Base-by-base conservation (phyloP, 2,329 filamentous ascomycete species). In the Neurospora sp. region DNA sequence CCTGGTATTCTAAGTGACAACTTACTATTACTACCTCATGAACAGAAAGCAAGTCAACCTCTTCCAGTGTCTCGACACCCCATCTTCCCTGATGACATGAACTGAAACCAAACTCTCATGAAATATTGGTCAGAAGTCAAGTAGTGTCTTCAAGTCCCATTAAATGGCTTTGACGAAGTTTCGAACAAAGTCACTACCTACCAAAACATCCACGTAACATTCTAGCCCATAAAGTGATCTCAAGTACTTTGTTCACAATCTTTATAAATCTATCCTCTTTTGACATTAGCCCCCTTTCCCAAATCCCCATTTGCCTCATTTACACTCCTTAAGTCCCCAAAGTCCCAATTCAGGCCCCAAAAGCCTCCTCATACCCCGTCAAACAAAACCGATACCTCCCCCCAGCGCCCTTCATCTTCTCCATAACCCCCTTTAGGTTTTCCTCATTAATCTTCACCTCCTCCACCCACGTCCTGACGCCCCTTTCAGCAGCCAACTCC, bases 301-400 rank as follows among this genome's bases (percentile, higher is more conserved):
- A 15, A 39, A 2, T 39, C 38, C 5, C 38, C 40, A 28, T 17
- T 17, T 38, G 37, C 37, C 38, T 39, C 4, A 39, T 39, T 11
- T 15, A 39, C 33, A 33, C 33, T 12, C 11, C 38, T 12, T 0
- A 33, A 33, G 33, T 33, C 33, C 38, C 40, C 41, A 43, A 43
- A 3, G 15, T 4, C 1, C 19, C 19, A 3, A 23, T 11, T 72
- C 75, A 86, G 36, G 81, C 78, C 41, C 87, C 88, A 77, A 93
- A 92, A 3, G 81, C 87, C 78, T 91, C 87, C 75, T 91, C 89
- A 75, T 88, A 93, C 74, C 87, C 85, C 67, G 88, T 89, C 81
- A 95, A 83, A 73, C 91, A 92, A 78, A 92, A 92, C 73, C 92
- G 86, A 79, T 93, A 96, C 72, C 85, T 85, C 23, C 94, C 88